Base-by-base conservation (phyloP, 1,284 basidiomycete genomes). In the Naganishia cerealis region DNA sequence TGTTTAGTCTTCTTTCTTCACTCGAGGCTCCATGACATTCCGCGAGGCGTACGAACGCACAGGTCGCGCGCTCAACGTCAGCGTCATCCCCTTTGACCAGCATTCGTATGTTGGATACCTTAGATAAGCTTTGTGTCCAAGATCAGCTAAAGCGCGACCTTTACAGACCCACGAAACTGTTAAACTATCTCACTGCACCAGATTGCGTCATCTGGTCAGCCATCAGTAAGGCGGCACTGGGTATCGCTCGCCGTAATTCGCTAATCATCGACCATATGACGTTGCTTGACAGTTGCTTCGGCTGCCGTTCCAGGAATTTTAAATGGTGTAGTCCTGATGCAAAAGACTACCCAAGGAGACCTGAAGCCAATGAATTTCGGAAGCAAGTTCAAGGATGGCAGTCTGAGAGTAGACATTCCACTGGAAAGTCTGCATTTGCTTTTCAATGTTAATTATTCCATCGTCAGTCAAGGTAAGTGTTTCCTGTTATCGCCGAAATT, bases 121-220 rank as follows among this genome's bases (percentile, higher is more conserved):
- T 8, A 33, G 6, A n/a, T 24, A 6, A 68, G 50, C 6, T 68
- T 65, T 36, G 36, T 46, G 8, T 38, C 67, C 13, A 40, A 63
- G 15, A 26, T 57, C n/a, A 53, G 13, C 54, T 24, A 38, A 24
- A 21, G 48, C 29, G 16, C 46, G 46, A 21, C 10, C 10, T 33
- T 1, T 63, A 61, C 65, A 92, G 90, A 15, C 95, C 95, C 2
- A 97, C 94, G 1, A 97, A 96, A 79, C 83, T 98, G 9, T 84
- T 99, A 46, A 98, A 99, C 80, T 93, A 98, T 77, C 86, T 98
- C 67, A 98, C 94, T 13, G 91, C 94, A 10, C 95, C 95, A 0
- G 91, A 98, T 79, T 87, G 86, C 73, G 79, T 87, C 65, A 86
- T 87, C 70, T 86, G 84, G 84, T 82, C 80, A 16, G 83, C 83